phyloP scores from a whole-genome alignment of 2,329 filamentous ascomycete genomes.

The Tympanopsis confertula region DNA sequence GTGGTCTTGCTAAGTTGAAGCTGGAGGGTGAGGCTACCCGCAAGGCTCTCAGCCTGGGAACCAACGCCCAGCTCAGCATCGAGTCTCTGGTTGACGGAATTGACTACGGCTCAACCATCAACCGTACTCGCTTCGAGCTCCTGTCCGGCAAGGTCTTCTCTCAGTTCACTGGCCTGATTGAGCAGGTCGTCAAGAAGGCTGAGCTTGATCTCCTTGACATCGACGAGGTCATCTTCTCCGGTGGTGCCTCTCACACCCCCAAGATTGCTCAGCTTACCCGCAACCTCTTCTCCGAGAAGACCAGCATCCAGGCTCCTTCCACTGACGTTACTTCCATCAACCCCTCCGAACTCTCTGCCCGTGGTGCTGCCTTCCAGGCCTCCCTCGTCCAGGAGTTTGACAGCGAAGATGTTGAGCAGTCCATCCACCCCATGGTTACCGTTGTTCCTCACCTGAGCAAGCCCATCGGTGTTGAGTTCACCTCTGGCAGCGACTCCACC shows the following conservation, averaged over 20 bases:
- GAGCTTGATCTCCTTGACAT: constrained; percentile 84
- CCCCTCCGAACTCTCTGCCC: constrained; percentile 78
- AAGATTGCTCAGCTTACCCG: constrained; percentile 76
- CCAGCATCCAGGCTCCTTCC: constrained; percentile 70
- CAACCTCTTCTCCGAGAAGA: constrained; percentile 70
- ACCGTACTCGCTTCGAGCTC: constrained; percentile 86
- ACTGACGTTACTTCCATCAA: constrained; percentile 72
- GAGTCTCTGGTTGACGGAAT: constrained; percentile 81
- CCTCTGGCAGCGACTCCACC: constrained; percentile 45
- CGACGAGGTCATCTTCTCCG: constrained; percentile 86
- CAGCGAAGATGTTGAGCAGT: constrained; percentile 84
- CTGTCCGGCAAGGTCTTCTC: constrained; percentile 76
- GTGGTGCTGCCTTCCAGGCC: constrained; percentile 90
- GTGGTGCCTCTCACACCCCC: constrained; percentile 85
- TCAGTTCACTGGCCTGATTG: constrained; percentile 75
- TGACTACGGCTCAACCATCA: constrained; percentile 85
- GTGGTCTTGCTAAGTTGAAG: constrained; percentile 81
- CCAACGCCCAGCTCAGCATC: constrained; percentile 81
- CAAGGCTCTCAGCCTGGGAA: constrained; percentile 80
- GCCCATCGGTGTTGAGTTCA: constrained; percentile 70
- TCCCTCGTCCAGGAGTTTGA: constrained; percentile 93
- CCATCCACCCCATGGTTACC: constrained; percentile 87
- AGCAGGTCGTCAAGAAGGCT: constrained; percentile 81
- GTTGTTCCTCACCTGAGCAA: constrained; percentile 82
- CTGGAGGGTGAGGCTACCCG: constrained; percentile 83